Base-by-base conservation (phyloP, 2,329 filamentous ascomycete species). In the Epichloe aotearoae region DNA sequence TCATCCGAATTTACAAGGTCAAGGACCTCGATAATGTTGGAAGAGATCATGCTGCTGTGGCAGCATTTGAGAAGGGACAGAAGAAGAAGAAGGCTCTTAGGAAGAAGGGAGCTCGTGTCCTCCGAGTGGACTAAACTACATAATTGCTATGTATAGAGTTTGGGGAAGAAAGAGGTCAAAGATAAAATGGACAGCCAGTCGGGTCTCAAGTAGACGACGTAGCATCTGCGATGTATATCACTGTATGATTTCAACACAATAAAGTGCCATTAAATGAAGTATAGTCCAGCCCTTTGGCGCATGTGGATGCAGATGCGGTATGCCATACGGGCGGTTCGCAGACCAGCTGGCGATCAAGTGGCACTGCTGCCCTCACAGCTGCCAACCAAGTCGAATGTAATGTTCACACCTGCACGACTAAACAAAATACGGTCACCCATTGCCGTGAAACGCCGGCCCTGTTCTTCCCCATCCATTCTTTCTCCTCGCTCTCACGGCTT, bases 1-100 rank as follows among this genome's bases (percentile, higher is more conserved):
- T 98, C 68, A 97, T 98, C 66, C 81, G 93, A 57, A 96, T 98
- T 64, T 98, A 96, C 79, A 98, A 98, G 78, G 93, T 98, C 72
- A 98, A 98, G 75, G 90, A 95, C 62, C 82, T 96, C 53, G 93
- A 98, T 73, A 97, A 97, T 67, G 76, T 98, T 57, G 91, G 89
- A 50, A 82, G 93, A 66, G 88, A 95, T 61, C 91, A 96, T 65
- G 79, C 79, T 5, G 69, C 77, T 0, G 81, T 73, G 2, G 73
- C 77, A 33, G 78, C 83, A 6, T 91, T 91, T 63, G 84, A 88
- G 54, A 82, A 80, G 62, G 86, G 86, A 38, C 81, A 84, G 68
- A 90, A 89, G 79, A 88, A 86, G 79, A 90, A 87, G 83, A 85
- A 84, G 75, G 66, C 75, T 2, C 67, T 69, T 37, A 90, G 86